Percentiles rank a stretch among this genome's conserved stretches.
Conservation (phyloP, 2,329 filamentous ascomycete species). For the Amauroascus niger region DNA sequence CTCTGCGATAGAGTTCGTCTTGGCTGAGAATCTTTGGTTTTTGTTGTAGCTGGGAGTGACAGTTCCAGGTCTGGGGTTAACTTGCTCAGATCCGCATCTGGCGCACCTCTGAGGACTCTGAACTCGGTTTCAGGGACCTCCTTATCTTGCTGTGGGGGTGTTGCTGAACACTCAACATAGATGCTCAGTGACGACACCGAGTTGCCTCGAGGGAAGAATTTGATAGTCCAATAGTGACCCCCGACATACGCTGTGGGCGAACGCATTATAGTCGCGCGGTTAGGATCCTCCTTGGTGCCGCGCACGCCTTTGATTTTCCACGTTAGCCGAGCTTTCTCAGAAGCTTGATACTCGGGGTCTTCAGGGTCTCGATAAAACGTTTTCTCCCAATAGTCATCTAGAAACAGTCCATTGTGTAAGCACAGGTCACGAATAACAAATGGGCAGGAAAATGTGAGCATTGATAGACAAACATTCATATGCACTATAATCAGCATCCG, state of each 20-base stretch:
- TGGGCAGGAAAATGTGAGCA: not conserved
- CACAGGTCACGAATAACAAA: not conserved
- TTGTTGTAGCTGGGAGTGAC: conserved; percentile 22
- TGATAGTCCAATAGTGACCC: conserved; percentile 56
- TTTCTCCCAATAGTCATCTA: conserved; percentile 50
- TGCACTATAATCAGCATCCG: conserved; percentile 44
- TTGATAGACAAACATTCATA: conserved; percentile 39
- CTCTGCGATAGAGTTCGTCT: conserved; percentile 3
- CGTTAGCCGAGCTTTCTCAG: conserved; percentile 47
- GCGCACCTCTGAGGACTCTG: conserved; percentile 31
- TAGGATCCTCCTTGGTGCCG: conserved; percentile 51
- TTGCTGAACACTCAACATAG: conserved; percentile 52
- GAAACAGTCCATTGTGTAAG: conserved; percentile 5
- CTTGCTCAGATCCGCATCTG: conserved; percentile 29
- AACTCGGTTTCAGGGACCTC: conserved; percentile 33
- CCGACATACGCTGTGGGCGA: conserved; percentile 49
- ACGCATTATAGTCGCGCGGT: conserved; percentile 49
- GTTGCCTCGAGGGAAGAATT: conserved; percentile 55
- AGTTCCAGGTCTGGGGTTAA: conserved; percentile 27
- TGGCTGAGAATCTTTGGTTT: conserved; percentile 10
- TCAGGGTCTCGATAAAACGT: conserved; percentile 47
- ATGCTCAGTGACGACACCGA: conserved; percentile 49
- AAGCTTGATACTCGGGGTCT: conserved; percentile 48
- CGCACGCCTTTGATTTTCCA: conserved; percentile 52
- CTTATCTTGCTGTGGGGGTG: conserved; percentile 34